Evolutionary conservation across 2,329 filamentous ascomycete species (phyloP), one percentile per base, ranked within the genome.

Genomic region (Fusarium luffae): DNA sequence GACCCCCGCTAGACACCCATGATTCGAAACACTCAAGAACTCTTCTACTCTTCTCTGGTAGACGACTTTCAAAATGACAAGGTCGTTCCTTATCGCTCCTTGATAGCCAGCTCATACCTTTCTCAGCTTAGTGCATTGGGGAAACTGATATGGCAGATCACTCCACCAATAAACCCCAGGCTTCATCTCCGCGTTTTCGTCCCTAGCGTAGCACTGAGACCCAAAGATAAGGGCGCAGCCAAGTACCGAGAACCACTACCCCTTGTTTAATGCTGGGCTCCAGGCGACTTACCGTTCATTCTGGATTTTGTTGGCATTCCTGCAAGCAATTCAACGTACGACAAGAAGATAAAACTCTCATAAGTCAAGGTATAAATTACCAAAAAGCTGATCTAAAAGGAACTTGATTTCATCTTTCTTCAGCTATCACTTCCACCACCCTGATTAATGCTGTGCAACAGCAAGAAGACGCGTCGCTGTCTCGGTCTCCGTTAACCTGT

Each of bases 191-290:
- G 10, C 25, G 37, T 49, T 59, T 21, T 14, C 13, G 13, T 25
- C 6, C 7, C 32, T 64, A 41, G 60, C 18, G 14, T 28, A 25
- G 14, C 21, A 27, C 11, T 4, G 13, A 34, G 19, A 40, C 11
- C 11, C 34, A 37, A 10, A 66, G 61, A 66, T 66, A 66, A 66
- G 61, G 42, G 16, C 28, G 14, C 23, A 48, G 7, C 37, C 14
- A 49, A 34, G 30, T 12, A 60, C 47, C n/a, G 21, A 44, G 10
- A 16, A n/a, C 16, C 4, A 13, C 5, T 32, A 21, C 30, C 55
- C 46, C 54, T 27, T 44, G 34, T n/a, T 12, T 37, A 10, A 0
- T 12, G 34, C 34, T 37, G 34, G 10, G 34, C 11, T 37, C 10
- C 18, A 37, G 34, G 18, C 18, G 34, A 37, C n/a, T 37, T 1